Conservation (phyloP, 1,284 basidiomycete genomes). For the Cutaneotrichosporon cavernicola region DNA sequence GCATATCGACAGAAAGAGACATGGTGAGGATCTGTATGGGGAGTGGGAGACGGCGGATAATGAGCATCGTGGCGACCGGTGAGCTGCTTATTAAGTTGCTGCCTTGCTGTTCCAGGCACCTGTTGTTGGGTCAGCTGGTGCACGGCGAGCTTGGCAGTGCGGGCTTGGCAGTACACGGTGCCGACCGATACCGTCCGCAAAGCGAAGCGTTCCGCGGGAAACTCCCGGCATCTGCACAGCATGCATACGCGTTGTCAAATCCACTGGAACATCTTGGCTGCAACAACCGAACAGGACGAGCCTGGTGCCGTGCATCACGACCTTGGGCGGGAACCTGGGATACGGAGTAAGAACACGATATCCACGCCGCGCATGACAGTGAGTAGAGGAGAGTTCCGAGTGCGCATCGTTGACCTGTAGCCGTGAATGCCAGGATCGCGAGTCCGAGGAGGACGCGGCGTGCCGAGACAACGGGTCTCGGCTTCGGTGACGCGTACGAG, state of each 20-base stretch:
- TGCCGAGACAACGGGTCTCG: neutral
- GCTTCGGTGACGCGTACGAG: neutral
- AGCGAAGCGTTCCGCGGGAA: neutral
- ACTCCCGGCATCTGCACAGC: neutral
- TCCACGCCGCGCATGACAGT: neutral
- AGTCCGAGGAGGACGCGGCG: conserved; percentile 7
- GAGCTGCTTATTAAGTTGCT: too few species aligned
- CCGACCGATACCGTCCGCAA: neutral
- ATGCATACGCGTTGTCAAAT: neutral
- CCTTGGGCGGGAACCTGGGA: neutral
- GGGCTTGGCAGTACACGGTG: too few species aligned
- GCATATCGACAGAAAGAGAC: neutral
- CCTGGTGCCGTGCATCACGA: neutral
- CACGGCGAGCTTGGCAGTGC: too few species aligned
- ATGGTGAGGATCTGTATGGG: neutral
- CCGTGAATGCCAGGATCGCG: neutral
- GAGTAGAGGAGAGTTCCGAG: conserved; percentile 7
- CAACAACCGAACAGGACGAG: neutral
- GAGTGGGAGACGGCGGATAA: neutral
- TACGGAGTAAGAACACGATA: neutral
- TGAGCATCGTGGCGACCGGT: too few species aligned
- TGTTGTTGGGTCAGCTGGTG: too few species aligned
- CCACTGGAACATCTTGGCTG: neutral
- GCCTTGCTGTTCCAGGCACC: too few species aligned
- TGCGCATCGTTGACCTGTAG: conserved; percentile 5